Evolutionary conservation across 177 flowering plant species (phyloP), one percentile per base, ranked within the genome.

Genomic region (Vitis hybrid): DNA sequence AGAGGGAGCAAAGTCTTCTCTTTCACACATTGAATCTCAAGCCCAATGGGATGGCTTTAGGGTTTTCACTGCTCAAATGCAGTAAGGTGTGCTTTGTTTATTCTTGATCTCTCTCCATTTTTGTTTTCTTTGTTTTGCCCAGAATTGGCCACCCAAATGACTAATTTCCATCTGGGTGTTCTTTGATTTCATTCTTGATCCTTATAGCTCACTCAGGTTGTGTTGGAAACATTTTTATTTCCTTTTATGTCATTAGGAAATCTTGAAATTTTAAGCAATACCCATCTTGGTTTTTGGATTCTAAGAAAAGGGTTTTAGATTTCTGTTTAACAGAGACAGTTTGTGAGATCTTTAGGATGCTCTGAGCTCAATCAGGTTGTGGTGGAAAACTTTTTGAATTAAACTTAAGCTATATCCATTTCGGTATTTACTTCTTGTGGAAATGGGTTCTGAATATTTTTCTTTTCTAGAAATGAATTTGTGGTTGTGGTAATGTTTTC

Each of bases 11-110:
- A 51, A 19, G 62, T 67, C 75, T 68, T 65, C 75, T 64, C 49
- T 61, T 71, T 71, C 75, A 76, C 79, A 68, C 74, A 66, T 59
- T 52, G 7, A 49, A 50, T 50, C 64, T 51, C 45, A 26, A 51
- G 58, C 14, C 70, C 57, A 14, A 65, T 60, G 69, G 54, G 72
- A 59, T 64, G 51, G 39, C 56, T 14, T 51, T 49, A 7, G 30
- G 45, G 23, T 21, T 69, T 30, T 15, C 30, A 26, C 71, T 60
- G 57, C 57, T 69, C 64, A 21, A 59, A 48, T 56, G 64, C 70
- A 68, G 32, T 21, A 49, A 48, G n/a, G 39, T 48, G 15, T 58
- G 45, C 51, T 12, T 62, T 62, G 48, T 39, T 50, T 49, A 55
- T 23, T 58, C 2, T 51, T 64, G 11, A 39, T 2, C 55, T 32